These are phyloP conservation scores for Stropharia rugosoannulata DNA, from an alignment of 768 basidiomycete genomes.

Conservation along the genomic window DNA sequence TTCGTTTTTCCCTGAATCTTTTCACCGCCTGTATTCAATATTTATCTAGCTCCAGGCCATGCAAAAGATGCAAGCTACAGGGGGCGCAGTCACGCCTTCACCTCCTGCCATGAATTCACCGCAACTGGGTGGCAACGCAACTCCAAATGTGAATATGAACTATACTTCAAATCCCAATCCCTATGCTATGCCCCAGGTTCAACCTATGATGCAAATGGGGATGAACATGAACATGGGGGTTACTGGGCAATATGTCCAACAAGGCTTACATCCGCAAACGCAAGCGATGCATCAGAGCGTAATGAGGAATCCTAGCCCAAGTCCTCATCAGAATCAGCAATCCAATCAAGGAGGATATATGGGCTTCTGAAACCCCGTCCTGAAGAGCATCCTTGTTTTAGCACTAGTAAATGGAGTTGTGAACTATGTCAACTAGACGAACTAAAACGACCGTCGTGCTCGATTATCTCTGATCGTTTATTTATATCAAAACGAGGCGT, in stretches of 20 bases:
- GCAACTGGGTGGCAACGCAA: slow-evolving; percentile 22
- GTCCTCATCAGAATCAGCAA: slow-evolving; percentile 37
- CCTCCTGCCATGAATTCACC: slow-evolving; percentile 41
- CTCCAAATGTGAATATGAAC: slow-evolving; percentile 22
- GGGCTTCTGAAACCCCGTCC: slow-evolving; percentile 9
- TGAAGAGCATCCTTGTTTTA: background rate
- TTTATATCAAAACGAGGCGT: too few species aligned
- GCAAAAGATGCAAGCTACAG: slow-evolving; percentile 62
- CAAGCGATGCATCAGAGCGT: slow-evolving; percentile 86
- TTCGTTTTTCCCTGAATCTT: slow-evolving; percentile 28
- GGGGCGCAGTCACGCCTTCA: slow-evolving; percentile 33
- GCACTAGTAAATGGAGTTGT: too few species aligned
- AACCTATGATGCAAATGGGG: slow-evolving; percentile 60
- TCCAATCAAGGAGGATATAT: slow-evolving; percentile 14
- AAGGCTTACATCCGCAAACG: slow-evolving; percentile 38
- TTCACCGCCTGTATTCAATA: background rate
- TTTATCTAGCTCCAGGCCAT: slow-evolving; percentile 72
- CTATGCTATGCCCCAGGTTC: slow-evolving; percentile 60
- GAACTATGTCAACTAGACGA: background rate
- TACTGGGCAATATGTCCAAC: slow-evolving; percentile 45
- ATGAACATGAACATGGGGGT: slow-evolving; percentile 51
- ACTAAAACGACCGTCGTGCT: background rate
- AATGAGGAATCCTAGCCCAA: slow-evolving; percentile 79
- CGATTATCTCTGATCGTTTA: too few species aligned
- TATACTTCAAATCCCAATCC: slow-evolving; percentile 52